Conservation (phyloP, 495 filamentous ascomycete species). For the Xylaria cubensis region DNA sequence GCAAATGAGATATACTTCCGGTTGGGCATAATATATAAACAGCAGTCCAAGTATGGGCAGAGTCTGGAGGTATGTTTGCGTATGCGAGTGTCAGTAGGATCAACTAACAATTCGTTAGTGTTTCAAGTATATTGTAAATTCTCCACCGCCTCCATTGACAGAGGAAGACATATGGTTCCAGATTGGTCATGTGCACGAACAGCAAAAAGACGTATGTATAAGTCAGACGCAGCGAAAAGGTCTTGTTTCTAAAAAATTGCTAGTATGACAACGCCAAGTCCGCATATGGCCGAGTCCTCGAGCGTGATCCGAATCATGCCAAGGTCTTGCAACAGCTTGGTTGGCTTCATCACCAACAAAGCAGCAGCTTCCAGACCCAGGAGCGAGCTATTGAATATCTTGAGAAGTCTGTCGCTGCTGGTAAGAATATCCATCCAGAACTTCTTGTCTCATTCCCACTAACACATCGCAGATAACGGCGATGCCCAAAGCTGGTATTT, state of each 20-base stretch:
- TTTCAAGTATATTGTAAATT: conserved; percentile 96
- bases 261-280: conserved; percentile 92
- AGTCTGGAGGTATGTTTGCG: conserved; percentile 78
- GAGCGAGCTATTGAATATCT: conserved; percentile 96
- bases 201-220: conserved; percentile 92
- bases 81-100: conserved; percentile 21
- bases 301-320: conserved; percentile 93
- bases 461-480: conserved; percentile 73
- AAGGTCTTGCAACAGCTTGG: conserved; percentile 98
- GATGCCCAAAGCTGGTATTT: conserved; percentile 99
- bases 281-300: conserved; percentile 91
- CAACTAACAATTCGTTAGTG: conserved; percentile 65
- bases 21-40: conserved; percentile 98
- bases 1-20: conserved; percentile 99
- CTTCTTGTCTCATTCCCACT: conserved; percentile 29
- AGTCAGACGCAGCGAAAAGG: neutral
- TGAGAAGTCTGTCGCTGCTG: conserved; percentile 94
- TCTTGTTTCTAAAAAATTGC: conserved; percentile 35
- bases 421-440: conserved; percentile 58
- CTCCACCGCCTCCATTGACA: conserved; percentile 89
- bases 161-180: conserved; percentile 99
- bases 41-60: conserved; percentile 91
- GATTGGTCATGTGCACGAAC: conserved; percentile 98
- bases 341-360: conserved; percentile 97
- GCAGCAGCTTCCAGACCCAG: conserved; percentile 84